Evolutionary conservation across 345 rosid species (phyloP).

Genomic region (Eutrema yunnanense): DNA sequence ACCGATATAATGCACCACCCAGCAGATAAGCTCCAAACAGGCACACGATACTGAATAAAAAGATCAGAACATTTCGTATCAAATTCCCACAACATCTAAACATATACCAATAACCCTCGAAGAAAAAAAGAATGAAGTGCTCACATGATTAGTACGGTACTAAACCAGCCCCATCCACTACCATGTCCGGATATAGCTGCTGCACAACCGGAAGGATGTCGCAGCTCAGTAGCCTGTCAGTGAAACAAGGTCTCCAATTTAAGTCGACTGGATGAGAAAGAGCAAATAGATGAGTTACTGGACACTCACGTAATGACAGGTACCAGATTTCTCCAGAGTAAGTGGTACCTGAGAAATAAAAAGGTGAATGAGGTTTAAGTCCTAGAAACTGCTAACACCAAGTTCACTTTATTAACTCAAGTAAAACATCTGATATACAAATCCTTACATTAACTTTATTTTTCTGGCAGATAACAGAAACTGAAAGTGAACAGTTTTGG

Average conservation of each 20-base stretch:
- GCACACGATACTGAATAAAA: constrained; percentile 49
- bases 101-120: not conserved
- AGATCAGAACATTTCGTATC: constrained; percentile 15
- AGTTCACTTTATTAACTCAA: not conserved
- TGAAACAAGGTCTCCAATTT: constrained; percentile 1
- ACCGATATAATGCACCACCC: constrained; percentile 69
- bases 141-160: constrained; percentile 56
- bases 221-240: constrained; percentile 53
- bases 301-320: constrained; percentile 69
- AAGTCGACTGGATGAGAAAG: not conserved
- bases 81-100: not conserved
- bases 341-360: constrained; percentile 60
- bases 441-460: constrained; percentile 55
- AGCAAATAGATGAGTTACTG: constrained; percentile 12
- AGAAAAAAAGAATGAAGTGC: constrained; percentile 8
- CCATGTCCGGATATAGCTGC: constrained; percentile 45
- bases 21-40: constrained; percentile 75
- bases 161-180: constrained; percentile 82
- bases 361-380: constrained; percentile 6
- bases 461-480: constrained; percentile 68
- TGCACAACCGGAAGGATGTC: constrained; percentile 94
- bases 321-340: constrained; percentile 50
- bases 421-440: constrained; percentile 20
- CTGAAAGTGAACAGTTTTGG: constrained; percentile 70
- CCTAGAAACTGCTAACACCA: constrained; percentile 14